Conservation (phyloP, 352 stramenopile species). For the Phytophthora idaei region DNA sequence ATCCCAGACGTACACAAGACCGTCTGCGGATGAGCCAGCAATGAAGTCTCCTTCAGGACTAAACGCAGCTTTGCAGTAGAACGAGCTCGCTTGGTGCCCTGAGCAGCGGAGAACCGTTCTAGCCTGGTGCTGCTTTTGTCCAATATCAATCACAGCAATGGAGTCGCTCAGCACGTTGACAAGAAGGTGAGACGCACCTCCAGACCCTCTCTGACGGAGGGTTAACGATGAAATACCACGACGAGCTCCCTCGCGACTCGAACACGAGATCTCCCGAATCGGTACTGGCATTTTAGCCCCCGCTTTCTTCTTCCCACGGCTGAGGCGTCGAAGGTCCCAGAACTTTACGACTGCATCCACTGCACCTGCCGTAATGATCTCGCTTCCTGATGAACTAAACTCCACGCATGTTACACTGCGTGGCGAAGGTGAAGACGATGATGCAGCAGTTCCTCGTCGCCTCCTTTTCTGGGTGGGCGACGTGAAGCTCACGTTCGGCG, state of each 20-base stretch:
- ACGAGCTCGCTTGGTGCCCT: conserved; percentile 64
- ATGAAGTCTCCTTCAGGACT: conserved; percentile 71
- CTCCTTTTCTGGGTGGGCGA: conserved; percentile 35
- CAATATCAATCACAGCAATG: conserved; percentile 59
- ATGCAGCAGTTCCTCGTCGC: conserved; percentile 36
- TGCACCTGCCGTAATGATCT: conserved; percentile 63
- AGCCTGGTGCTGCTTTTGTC: conserved; percentile 6
- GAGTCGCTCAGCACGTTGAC: conserved; percentile 71
- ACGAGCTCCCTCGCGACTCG: conserved; percentile 34
- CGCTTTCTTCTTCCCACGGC: conserved; percentile 26
- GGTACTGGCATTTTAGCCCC: conserved; percentile 18
- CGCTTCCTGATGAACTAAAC: conserved; percentile 45
- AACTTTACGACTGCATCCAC: conserved; percentile 71
- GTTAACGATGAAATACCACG: conserved; percentile 67
- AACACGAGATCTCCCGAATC: conserved; percentile 50
- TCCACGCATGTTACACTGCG: conserved; percentile 79
- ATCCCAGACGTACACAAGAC: conserved; percentile 68
- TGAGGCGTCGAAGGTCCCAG: conserved; percentile 64
- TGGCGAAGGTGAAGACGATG: conserved; percentile 28
- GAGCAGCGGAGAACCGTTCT: conserved; percentile 42
- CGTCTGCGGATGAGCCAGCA: conserved; percentile 56
- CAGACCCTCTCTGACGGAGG: conserved; percentile 35
- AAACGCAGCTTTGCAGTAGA: conserved; percentile 69
- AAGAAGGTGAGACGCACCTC: conserved; percentile 45
- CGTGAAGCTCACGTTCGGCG: conserved; percentile 32